These are phyloP conservation scores for Fistulina hepatica DNA, from an alignment of 1,284 basidiomycete species.

Conservation along the genomic window DNA sequence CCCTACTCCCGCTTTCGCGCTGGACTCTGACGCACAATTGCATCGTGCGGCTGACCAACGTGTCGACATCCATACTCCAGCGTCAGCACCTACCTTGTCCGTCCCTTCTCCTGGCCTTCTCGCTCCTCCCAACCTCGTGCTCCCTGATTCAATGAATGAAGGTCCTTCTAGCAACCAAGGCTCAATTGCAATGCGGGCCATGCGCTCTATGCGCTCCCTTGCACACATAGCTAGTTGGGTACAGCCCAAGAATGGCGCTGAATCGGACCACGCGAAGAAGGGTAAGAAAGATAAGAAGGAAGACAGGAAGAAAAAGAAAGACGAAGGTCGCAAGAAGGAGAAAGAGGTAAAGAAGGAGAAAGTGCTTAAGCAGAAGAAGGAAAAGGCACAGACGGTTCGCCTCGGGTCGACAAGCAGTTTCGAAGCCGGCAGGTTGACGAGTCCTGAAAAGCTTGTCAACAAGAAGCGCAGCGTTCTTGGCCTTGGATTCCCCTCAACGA, in stretches of 20 bases:
- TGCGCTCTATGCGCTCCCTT: conserved; percentile 59
- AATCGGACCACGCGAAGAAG: conserved; percentile 23
- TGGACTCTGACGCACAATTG: conserved; percentile 6
- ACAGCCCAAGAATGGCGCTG: conserved; percentile 36
- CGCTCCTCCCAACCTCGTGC: conserved; percentile 23
- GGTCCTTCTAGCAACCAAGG: conserved; percentile 23
- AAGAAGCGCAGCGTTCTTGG: conserved; percentile 53
- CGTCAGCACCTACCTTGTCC: conserved; percentile 27
- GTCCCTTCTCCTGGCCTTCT: too few species aligned
- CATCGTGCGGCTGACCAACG: conserved; percentile 11
- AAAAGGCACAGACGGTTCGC: conserved; percentile 27
- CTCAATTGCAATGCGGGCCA: conserved; percentile 67
- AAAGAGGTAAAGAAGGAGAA: conserved; percentile 16
- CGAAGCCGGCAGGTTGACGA: conserved; percentile 45
- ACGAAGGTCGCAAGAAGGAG: conserved; percentile 21
- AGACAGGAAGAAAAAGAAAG: conserved; percentile 25
- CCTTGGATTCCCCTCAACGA: conserved; percentile 28
- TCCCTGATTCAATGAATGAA: conserved; percentile 8
- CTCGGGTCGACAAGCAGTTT: conserved; percentile 48
- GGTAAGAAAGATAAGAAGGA: conserved; percentile 22
- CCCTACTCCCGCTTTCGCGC: conserved; percentile 5
- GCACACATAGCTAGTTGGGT: conserved; percentile 64
- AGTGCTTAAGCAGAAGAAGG: conserved; percentile 23
- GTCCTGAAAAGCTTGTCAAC: conserved; percentile 33
- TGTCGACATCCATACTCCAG: conserved; percentile 12